Conservation (phyloP, 2,329 filamentous ascomycete species). For the Tolypocladium amazonense region DNA sequence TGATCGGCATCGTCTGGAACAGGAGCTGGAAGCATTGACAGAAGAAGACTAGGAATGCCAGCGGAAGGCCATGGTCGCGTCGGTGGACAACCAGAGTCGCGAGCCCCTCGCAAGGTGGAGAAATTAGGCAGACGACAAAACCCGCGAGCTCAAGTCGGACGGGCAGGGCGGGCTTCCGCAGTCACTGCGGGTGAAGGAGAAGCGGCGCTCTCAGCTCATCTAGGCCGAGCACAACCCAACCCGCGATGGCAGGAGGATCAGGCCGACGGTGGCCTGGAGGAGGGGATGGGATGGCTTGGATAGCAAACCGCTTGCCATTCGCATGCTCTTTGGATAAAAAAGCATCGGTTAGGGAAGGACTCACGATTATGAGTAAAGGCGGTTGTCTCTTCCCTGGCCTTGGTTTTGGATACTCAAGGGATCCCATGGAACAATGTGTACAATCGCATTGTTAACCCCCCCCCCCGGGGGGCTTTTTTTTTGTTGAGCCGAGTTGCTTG, state of each 20-base stretch:
- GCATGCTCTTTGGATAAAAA: neutral
- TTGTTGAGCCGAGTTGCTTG: neutral
- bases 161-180: neutral
- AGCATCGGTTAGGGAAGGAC: neutral
- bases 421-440: neutral
- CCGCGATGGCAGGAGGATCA: neutral
- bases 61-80: slow-evolving; percentile 41
- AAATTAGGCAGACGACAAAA: slow-evolving; percentile 9
- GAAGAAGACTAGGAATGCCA: slow-evolving; percentile 44
- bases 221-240: neutral
- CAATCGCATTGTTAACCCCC: neutral
- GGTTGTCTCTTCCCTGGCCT: too few species aligned
- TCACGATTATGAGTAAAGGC: neutral
- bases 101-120: neutral
- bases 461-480: too few species aligned
- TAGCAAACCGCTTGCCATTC: neutral
- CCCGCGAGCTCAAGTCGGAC: slow-evolving; percentile 10
- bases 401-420: neutral
- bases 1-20: slow-evolving; percentile 38
- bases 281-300: neutral
- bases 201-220: neutral
- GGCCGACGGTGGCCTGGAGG: neutral
- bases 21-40: slow-evolving; percentile 38
- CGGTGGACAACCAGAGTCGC: slow-evolving; percentile 38
- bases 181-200: neutral